phyloP scores from a whole-genome alignment of 1,284 basidiomycete genomes.

The Taiwanofungus camphoratus region DNA sequence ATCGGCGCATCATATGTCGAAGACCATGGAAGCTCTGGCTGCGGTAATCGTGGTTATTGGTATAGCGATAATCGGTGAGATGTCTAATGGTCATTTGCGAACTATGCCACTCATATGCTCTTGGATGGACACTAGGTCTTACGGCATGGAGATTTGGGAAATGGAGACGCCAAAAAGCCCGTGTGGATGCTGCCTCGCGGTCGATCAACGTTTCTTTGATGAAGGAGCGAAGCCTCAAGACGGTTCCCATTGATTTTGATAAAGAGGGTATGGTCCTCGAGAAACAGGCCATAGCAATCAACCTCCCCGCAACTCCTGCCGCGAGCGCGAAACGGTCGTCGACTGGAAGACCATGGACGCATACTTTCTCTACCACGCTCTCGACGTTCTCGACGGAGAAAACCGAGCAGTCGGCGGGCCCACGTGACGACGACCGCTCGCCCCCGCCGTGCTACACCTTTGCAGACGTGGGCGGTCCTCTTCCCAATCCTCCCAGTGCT shows the following conservation, averaged over 20 bases:
- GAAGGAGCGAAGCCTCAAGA: conserved; percentile 1
- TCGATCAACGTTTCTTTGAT: conserved; percentile 8
- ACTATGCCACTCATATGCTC: neutral
- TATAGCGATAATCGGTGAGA: neutral
- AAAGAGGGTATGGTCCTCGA: conserved; percentile 15
- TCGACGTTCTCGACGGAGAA: conserved; percentile 2
- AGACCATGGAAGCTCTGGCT: neutral
- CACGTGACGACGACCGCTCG: too few species aligned
- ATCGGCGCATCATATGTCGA: neutral
- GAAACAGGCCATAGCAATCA: conserved; percentile 15
- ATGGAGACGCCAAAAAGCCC: conserved; percentile 20
- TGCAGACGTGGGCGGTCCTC: too few species aligned
- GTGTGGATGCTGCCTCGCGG: conserved; percentile 16
- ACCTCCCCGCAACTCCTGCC: conserved; percentile 16
- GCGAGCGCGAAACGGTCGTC: conserved; percentile 12
- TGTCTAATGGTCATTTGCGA: neutral
- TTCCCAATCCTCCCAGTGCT: too few species aligned
- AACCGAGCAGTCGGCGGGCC: conserved; percentile 1
- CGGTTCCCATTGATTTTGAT: conserved; percentile 17
- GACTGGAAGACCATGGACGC: conserved; percentile 13
- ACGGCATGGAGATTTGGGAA: conserved; percentile 27
- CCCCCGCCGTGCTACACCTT: conserved; percentile 7
- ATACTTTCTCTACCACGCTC: conserved; percentile 7
- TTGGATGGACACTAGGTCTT: too few species aligned
- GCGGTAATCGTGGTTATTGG: neutral